Conservation (phyloP, 495 filamentous ascomycete species). For the Aspergillus cristatus region DNA sequence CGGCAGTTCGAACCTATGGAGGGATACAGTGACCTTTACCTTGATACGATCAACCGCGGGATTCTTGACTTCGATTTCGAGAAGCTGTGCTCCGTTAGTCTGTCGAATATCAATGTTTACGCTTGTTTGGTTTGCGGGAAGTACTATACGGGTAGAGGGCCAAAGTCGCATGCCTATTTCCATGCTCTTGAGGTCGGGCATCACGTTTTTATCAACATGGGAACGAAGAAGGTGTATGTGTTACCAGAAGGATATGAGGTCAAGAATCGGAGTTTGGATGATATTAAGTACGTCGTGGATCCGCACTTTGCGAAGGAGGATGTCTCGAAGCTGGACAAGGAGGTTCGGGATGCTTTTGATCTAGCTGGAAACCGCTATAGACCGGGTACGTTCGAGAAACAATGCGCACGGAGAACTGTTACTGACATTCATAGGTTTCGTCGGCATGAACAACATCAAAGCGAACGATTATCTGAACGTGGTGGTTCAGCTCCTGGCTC, state of each 20-base stretch:
- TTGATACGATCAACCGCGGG: slow-evolving; percentile 87
- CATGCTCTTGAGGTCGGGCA: slow-evolving; percentile 92
- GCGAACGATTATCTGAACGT: slow-evolving; percentile 98
- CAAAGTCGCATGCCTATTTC: slow-evolving; percentile 93
- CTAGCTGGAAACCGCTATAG: slow-evolving; percentile 73
- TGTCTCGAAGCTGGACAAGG: slow-evolving; percentile 70
- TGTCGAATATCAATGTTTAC: slow-evolving; percentile 98
- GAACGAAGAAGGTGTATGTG: slow-evolving; percentile 90
- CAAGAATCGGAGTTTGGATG: slow-evolving; percentile 86
- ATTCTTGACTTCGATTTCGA: slow-evolving; percentile 96
- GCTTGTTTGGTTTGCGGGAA: slow-evolving; percentile 95
- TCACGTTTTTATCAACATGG: slow-evolving; percentile 97
- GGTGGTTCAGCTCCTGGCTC: slow-evolving; percentile 84
- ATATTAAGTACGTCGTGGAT: slow-evolving; percentile 98
- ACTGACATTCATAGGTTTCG: slow-evolving; percentile 53
- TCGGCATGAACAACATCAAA: slow-evolving; percentile 99
- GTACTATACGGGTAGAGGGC: slow-evolving; percentile 92
- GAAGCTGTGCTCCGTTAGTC: slow-evolving; percentile 88
- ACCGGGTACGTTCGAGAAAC: slow-evolving; percentile 51
- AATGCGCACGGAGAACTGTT: background rate
- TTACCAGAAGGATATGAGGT: slow-evolving; percentile 97
- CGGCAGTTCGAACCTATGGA: slow-evolving; percentile 70
- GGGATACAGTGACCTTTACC: slow-evolving; percentile 92
- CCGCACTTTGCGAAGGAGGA: slow-evolving; percentile 74
- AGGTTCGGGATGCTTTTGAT: slow-evolving; percentile 66